Percentiles rank a stretch among this genome's conserved stretches.
These are phyloP conservation scores for Citrus inodora DNA, from an alignment of 345 rosid species.

Conservation along the genomic window DNA sequence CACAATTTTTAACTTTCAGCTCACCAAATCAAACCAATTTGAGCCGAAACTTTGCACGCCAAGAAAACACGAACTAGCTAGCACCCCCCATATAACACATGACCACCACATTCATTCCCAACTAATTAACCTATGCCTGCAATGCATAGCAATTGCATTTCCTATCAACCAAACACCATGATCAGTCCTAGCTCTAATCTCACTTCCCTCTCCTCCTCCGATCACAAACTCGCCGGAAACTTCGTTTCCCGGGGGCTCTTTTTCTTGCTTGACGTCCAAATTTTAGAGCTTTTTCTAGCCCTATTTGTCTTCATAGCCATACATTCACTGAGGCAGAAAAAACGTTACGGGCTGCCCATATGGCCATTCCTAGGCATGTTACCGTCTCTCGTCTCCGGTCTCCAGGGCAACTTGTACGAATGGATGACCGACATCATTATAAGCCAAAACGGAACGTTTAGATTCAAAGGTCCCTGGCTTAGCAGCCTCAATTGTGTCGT, in stretches of 20 bases:
- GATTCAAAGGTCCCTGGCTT: slow-evolving; percentile 75
- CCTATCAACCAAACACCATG: slow-evolving; percentile 41
- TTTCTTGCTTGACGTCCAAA: slow-evolving; percentile 48
- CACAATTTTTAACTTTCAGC: slow-evolving; percentile 31
- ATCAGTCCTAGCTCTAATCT: slow-evolving; percentile 27
- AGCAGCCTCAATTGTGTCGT: slow-evolving; percentile 73
- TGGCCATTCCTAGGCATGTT: slow-evolving; percentile 96
- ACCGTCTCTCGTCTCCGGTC: slow-evolving; percentile 57
- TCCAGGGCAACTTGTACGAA: slow-evolving; percentile 58
- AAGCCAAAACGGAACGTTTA: slow-evolving; percentile 70
- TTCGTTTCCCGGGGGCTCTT: slow-evolving; percentile 18
- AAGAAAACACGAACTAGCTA: slow-evolving; percentile 28
- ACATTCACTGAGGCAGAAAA: slow-evolving; percentile 52
- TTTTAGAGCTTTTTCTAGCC: slow-evolving; percentile 51
- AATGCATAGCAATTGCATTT: slow-evolving; percentile 19
- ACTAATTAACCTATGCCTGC: neutral
- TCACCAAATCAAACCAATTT: slow-evolving; percentile 85
- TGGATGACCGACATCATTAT: slow-evolving; percentile 60
- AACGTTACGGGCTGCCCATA: slow-evolving; percentile 49
- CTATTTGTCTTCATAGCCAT: slow-evolving; percentile 41
- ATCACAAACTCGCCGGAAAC: neutral
- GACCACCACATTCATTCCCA: neutral
- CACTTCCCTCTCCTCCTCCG: slow-evolving; percentile 30
- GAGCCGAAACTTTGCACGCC: slow-evolving; percentile 43
- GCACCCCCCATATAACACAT: slow-evolving; percentile 25